These are phyloP conservation scores for Chlorella sorokiniana DNA, from an alignment of 139 green algal genomes.

Conservation along the genomic window DNA sequence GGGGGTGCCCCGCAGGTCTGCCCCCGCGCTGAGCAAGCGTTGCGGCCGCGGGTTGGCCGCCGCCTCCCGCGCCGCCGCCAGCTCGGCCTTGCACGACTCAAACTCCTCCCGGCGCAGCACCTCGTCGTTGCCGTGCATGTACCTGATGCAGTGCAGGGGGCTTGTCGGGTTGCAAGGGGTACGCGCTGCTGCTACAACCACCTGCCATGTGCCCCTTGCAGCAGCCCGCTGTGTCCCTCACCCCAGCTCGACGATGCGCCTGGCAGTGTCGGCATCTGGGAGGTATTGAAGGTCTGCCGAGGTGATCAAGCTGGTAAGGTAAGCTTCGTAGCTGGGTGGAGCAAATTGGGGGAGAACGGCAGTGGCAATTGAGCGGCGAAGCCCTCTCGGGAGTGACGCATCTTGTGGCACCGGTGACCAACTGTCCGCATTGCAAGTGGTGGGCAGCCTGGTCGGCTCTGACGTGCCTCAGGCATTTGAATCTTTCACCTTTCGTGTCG, in stretches of 20 bases:
- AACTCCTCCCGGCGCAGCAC: conserved; percentile 90
- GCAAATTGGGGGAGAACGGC: neutral
- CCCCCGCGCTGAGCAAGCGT: conserved; percentile 71
- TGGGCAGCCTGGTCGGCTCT: no score
- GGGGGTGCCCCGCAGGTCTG: conserved; percentile 43
- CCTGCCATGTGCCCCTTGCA: neutral
- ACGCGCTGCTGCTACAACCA: neutral
- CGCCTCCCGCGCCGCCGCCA: conserved; percentile 67
- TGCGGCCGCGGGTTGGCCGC: conserved; percentile 78
- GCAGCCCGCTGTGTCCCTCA: neutral
- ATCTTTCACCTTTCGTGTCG: no score
- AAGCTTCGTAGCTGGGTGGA: conserved; percentile 86
- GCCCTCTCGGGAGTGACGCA: no score
- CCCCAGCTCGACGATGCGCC: conserved; percentile 34
- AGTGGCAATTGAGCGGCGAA: no score
- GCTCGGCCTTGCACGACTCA: conserved; percentile 75
- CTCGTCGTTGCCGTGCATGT: conserved; percentile 84
- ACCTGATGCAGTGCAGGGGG: conserved; percentile 47
- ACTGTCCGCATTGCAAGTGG: no score
- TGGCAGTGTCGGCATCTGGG: conserved; percentile 77
- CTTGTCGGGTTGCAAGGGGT: no score
- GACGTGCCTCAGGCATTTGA: no score
- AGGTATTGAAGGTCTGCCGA: conserved; percentile 86
- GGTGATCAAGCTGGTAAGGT: conserved; percentile 88
- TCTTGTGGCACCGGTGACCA: no score